Evolutionary conservation across 371 early-diverging fungal species (phyloP), one percentile per base, ranked within the genome.

Genomic region (Vairimorpha ceranae): DNA sequence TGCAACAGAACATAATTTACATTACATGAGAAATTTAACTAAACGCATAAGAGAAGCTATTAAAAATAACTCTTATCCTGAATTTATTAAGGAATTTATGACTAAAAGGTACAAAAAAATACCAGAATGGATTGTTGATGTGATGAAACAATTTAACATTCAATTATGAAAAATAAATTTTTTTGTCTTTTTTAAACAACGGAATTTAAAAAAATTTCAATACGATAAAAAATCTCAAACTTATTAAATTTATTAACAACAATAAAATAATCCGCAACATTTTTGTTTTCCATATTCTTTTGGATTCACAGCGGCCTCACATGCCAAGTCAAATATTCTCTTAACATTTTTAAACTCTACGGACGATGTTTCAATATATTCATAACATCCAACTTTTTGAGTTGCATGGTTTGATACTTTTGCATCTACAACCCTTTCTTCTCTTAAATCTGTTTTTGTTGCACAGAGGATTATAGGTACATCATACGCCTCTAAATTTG

Each of bases 361-460:
- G n/a, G 97, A 93, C 21, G 94, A 94, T 83, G 95, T 95, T 87
- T 95, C 95, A 45, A 95, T 87, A 83, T 94, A 94, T 74, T 89
- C 90, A 73, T 89, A 90, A 32, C 92, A 92, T 7, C 86, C 84
- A 77, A 94, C 89, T 21, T 61, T 65, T 8, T 35, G 43, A 8
- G 27, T 38, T 8, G 35, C 7, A 10, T 68, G 12, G 10, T 35
- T 46, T 0, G 60, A 35, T 1, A 38, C 32, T 0, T 25, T 60
- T 30, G 14, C 38, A 4, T 65, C 60, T 30, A 67, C 29, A 25
- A 52, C 17, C 0, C 52, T 19, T 19, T 56, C 61, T 17, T 93
- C 92, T 72, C 94, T 90, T 79, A 93, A 86, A 89, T 98, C 99
- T 58, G 91, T 87, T 86, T 96, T 95, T 67, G 95, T 94, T n/a